Percentiles rank a stretch among this genome's conserved stretches.
Conservation (phyloP, 192 early-diverging fungal species). For the Gonapodya prolifera region DNA sequence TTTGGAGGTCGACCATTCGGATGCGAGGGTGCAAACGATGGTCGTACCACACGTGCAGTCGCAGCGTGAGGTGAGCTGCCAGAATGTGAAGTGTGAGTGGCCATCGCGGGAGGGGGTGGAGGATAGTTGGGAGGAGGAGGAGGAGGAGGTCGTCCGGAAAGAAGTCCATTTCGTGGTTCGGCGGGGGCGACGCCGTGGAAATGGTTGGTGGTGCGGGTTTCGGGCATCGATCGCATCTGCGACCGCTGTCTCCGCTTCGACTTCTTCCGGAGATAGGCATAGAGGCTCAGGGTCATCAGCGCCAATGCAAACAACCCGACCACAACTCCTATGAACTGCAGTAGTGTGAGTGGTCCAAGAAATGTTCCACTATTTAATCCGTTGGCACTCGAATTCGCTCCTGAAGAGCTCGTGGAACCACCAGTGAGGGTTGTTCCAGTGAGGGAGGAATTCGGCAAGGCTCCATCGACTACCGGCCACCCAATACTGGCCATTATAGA, state of each 20-base stretch:
- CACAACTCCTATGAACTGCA: slow-evolving; percentile 1
- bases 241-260: not conserved
- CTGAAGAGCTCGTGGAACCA: not conserved
- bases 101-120: not conserved
- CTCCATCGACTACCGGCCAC: not conserved
- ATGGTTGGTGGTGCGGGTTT: not conserved
- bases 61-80: not conserved
- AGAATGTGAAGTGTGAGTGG: not conserved
- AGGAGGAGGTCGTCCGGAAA: too few relatives aligned
- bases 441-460: not conserved
- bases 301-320: not conserved
- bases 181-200: not conserved
- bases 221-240: not conserved
- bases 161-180: not conserved
- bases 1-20: not conserved
- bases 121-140: not conserved
- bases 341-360: not conserved
- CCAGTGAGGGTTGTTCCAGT: not conserved
- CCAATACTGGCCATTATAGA: not conserved
- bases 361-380: not conserved
- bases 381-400: not conserved
- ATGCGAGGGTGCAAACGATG: not conserved
- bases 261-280: not conserved
- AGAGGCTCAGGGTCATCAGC: not conserved
- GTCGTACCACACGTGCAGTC: not conserved